Evolutionary conservation across 495 filamentous ascomycete genomes (phyloP), one percentile per base, ranked within the genome.

Genomic region (Neurospora terricola): DNA sequence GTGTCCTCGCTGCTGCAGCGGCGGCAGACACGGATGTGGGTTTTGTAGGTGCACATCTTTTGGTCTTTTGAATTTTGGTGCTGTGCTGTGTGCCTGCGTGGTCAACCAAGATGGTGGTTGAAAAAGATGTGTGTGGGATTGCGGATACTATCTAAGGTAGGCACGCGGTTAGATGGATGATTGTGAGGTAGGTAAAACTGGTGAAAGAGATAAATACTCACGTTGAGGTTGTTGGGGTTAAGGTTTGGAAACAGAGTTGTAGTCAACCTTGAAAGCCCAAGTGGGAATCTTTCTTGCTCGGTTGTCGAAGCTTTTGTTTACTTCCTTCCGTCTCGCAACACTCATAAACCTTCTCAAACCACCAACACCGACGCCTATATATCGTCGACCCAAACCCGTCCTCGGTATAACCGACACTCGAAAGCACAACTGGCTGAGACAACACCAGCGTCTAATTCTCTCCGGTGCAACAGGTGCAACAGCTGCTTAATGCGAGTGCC

Each of bases 21-120:
- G 54, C 72, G 71, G 75, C 83, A 85, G 69, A 81, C 71, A 42
- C 80, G 80, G 40, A 84, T 68, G 76, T 85, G 83, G 36, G 75
- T 80, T 21, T 80, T 80, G 77, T 83, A 85, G 73, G 75, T 80
- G 73, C 83, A 85, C 83, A 85, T 85, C 27, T 70, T 39, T 30
- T 14, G 27, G 16, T n/a, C n/a, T n/a, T n/a, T n/a, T n/a, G n/a
- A n/a, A n/a, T n/a, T n/a, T n/a, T n/a, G n/a, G n/a, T n/a, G n/a
- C n/a, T n/a, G n/a, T 34, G 36, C 12, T 10, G 36, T 70, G 37
- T 14, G 5, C 1, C 18, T 11, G n/a, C n/a, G n/a, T n/a, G n/a
- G 69, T 42, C 38, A 16, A 23, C 21, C n/a, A 5, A 54, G 21
- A 11, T 27, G 21, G 11, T 54, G 45, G 45, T 54, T 4, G 21